These are phyloP conservation scores for Pseudogymnoascus sp. DNA, from an alignment of 2,329 filamentous ascomycete species.

Conservation along the genomic window DNA sequence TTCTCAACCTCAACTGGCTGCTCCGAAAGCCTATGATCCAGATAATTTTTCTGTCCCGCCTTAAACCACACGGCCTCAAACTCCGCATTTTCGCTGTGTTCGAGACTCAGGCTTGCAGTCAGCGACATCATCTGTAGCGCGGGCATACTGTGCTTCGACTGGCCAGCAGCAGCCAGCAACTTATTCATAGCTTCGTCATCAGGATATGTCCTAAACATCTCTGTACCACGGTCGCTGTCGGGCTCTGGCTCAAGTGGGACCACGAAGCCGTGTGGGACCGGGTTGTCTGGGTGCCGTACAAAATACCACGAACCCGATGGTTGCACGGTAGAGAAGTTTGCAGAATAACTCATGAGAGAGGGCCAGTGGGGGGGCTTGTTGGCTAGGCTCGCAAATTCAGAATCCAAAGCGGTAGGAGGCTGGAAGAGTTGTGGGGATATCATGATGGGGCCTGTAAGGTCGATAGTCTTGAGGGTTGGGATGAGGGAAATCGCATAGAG, in stretches of 20 bases:
- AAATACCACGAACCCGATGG: conserved; percentile 11
- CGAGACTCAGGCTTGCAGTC: not conserved
- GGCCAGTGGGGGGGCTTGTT: not conserved
- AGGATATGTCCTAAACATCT: conserved; percentile 10
- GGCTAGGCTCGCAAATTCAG: not conserved
- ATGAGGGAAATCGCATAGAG: conserved; percentile 9
- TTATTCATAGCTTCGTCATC: not conserved
- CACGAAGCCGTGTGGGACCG: not conserved
- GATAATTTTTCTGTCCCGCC: not conserved
- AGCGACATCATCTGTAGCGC: conserved; percentile 5
- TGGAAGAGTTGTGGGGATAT: conserved; percentile 11
- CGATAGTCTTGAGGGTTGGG: conserved; percentile 7
- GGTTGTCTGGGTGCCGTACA: not conserved
- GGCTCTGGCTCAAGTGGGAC: not conserved
- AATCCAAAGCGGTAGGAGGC: not conserved
- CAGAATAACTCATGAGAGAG: not conserved
- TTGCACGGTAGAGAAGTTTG: not conserved
- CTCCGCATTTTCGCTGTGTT: not conserved
- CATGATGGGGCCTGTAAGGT: conserved; percentile 10
- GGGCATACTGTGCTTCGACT: conserved; percentile 8
- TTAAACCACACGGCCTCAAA: conserved; percentile 6
- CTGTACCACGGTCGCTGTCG: not conserved
- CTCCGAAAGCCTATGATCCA: not conserved
- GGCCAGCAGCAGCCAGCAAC: conserved; percentile 7
- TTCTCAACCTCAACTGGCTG: not conserved